Base-by-base conservation (phyloP, 176 grass and related monocot genomes). In the Paspalum vaginatum region DNA sequence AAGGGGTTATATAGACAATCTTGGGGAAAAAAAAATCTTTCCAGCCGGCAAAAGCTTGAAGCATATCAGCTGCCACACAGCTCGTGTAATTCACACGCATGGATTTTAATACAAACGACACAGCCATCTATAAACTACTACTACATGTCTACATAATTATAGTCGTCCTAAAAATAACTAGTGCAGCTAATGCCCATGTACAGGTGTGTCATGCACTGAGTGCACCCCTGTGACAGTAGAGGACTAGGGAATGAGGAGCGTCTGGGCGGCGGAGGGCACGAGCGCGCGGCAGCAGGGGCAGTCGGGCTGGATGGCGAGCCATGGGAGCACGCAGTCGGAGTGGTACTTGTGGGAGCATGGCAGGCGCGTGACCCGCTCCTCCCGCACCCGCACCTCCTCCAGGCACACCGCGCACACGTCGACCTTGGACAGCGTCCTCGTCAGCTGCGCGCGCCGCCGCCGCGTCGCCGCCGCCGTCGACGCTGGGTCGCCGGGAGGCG, bases 261-360 rank as follows among this genome's bases (percentile, higher is more conserved):
- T 57, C 16, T 45, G 41, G 42, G 61, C 39, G 2, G 61, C 39
- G 2, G 45, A 46, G 2, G 94, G 82, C 20, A 97, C 91, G 32
- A 45, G 79, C 7, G 83, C 87, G 48, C 89, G 72, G 70, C 89
- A 97, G 63, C 95, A 94, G 0, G 91, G 89, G 74, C 95, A 97
- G 24, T 94, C 87, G 1, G 87, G 85, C 13, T 94, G 89, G 48
- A 79, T 67, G 61, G 91, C 89, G 9, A 97, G 87, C 94, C 94
- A 97, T 0, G 94, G 94, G 20, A 97, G 89, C 6, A 97, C 84
- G 47, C 94, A 97, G 16, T 94, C 89, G 0, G 94, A 88, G 79
- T 97, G 91, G 84, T 88, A 92, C 82, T 87, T 85, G 87, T 97
- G 94, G 15, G 87, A 94, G 89, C 91, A 97, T 1, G 94, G 94